Conservation (phyloP, 192 early-diverging fungal genomes). For the Allomyces macrogynus region DNA sequence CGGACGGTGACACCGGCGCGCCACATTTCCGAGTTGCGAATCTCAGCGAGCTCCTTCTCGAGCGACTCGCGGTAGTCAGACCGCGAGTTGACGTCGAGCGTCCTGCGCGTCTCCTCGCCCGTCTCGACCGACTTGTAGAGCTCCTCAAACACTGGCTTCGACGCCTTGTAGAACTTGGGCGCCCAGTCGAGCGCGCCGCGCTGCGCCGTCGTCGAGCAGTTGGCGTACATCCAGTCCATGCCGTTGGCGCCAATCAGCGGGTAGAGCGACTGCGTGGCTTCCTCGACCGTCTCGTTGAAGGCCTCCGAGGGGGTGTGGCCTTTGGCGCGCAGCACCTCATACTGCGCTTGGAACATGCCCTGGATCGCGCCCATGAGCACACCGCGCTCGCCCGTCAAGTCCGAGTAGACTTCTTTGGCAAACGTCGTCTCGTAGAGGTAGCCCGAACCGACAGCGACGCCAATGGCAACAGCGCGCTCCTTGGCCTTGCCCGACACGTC, state of each 20-base stretch:
- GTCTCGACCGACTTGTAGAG: slow-evolving; percentile 72
- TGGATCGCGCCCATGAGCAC: slow-evolving; percentile 97
- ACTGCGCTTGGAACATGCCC: slow-evolving; percentile 87
- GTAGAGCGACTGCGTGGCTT: slow-evolving; percentile 93
- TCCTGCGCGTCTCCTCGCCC: slow-evolving; percentile 67
- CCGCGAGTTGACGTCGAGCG: slow-evolving; percentile 69
- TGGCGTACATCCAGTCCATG: slow-evolving; percentile 97
- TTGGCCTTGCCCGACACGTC: slow-evolving; percentile 82
- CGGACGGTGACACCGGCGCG: slow-evolving; percentile 69
- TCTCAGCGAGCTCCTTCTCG: slow-evolving; percentile 75
- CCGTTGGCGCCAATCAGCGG: slow-evolving; percentile 88
- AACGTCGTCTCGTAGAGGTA: slow-evolving; percentile 97
- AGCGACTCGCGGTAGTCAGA: slow-evolving; percentile 83
- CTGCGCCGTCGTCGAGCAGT: slow-evolving; percentile 90
- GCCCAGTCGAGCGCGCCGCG: slow-evolving; percentile 96
- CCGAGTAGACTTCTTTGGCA: slow-evolving; percentile 89
- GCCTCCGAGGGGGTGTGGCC: slow-evolving; percentile 95
- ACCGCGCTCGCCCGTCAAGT: slow-evolving; percentile 91
- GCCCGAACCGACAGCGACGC: slow-evolving; percentile 84
- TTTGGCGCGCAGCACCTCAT: slow-evolving; percentile 78
- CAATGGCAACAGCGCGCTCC: slow-evolving; percentile 76
- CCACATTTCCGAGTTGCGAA: slow-evolving; percentile 85
- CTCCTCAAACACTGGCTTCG: slow-evolving; percentile 82
- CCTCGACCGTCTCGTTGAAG: slow-evolving; percentile 99
- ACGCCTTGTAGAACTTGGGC: slow-evolving; percentile 72